phyloP scores from a whole-genome alignment of 495 filamentous ascomycete genomes.

The Astrocystis sublimbata region DNA sequence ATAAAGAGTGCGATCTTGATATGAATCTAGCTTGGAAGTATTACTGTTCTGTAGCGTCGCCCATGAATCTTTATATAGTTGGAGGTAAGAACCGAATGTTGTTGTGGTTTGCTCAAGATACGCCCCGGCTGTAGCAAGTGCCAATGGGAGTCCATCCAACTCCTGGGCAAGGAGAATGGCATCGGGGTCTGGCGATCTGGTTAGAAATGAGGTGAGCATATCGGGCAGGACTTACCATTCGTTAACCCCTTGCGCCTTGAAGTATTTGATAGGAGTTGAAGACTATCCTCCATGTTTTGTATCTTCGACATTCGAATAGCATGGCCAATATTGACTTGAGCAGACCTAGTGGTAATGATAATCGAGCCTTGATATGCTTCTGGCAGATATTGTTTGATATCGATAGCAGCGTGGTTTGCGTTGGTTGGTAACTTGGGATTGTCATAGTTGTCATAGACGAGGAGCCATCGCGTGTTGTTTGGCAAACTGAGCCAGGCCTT shows the following conservation, averaged over 20 bases:
- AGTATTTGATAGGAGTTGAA: not conserved
- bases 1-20: conserved; percentile 34
- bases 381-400: not conserved
- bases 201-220: no score
- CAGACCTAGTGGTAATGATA: conserved; percentile 3
- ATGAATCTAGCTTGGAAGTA: not conserved
- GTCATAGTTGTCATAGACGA: conserved; percentile 1
- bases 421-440: not conserved
- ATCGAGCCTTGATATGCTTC: not conserved
- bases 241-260: not conserved
- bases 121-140: not conserved
- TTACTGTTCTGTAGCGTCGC: not conserved
- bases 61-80: not conserved
- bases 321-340: conserved; percentile 1
- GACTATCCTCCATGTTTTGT: not conserved
- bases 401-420: not conserved
- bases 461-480: not conserved
- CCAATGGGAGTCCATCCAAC: not conserved
- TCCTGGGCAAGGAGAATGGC: not conserved
- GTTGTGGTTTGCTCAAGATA: conserved; percentile 2
- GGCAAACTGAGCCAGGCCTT: not conserved
- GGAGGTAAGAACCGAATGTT: not conserved
- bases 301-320: not conserved
- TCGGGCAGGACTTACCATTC: not conserved
- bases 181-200: not conserved